Conservation (phyloP, 352 stramenopile genomes). For the Globisporangium canariense region DNA sequence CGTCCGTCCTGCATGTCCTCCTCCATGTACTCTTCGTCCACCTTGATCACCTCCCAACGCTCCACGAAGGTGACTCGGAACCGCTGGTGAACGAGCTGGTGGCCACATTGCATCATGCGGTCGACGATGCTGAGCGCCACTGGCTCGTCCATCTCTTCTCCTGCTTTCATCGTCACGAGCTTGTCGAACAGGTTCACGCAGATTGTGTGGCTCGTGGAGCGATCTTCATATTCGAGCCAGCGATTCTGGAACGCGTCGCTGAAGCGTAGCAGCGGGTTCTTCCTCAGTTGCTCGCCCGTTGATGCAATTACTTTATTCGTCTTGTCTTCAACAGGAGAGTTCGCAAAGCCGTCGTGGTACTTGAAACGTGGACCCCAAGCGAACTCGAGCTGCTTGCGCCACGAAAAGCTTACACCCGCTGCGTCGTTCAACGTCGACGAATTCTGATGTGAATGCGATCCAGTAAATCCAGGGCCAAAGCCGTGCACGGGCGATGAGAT, state of each 20-base stretch:
- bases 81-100: slow-evolving; percentile 61
- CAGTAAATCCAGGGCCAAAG: slow-evolving; percentile 10
- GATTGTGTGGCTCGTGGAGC: slow-evolving; percentile 51
- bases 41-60: slow-evolving; percentile 59
- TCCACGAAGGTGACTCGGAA: slow-evolving; percentile 80
- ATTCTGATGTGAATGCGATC: slow-evolving; percentile 14
- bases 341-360: slow-evolving; percentile 28
- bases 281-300: slow-evolving; percentile 12
- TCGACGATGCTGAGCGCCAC: slow-evolving; percentile 47
- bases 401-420: slow-evolving; percentile 36
- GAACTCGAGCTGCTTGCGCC: slow-evolving; percentile 53
- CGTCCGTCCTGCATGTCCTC: slow-evolving; percentile 46
- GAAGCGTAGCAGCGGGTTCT: slow-evolving; percentile 43
- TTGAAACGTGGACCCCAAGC: slow-evolving; percentile 57
- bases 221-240: slow-evolving; percentile 48
- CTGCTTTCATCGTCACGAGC: slow-evolving; percentile 30
- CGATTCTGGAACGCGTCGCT: slow-evolving; percentile 43
- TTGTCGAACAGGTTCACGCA: slow-evolving; percentile 47
- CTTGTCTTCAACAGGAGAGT: neutral
- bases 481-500: slow-evolving; percentile 16
- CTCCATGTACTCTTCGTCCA: slow-evolving; percentile 44
- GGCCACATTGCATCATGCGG: slow-evolving; percentile 53
- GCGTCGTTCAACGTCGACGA: slow-evolving; percentile 23
- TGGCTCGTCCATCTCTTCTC: slow-evolving; percentile 54
- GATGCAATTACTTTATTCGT: neutral